Base-by-base conservation (phyloP, 306 rosid genomes). In the Vigna hirtella region DNA sequence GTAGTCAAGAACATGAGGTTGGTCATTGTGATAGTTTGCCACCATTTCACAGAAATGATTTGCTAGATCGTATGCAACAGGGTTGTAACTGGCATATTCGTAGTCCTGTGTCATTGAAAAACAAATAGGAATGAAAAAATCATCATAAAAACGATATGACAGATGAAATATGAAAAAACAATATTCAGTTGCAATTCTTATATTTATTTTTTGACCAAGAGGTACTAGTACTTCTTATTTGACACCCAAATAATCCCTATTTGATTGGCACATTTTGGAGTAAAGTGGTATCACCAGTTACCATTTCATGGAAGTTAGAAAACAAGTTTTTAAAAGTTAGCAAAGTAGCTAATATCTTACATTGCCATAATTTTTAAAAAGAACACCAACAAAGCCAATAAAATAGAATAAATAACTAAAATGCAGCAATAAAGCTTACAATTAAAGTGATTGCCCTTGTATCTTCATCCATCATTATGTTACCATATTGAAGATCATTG, bases 1-100 rank as follows among this genome's bases (percentile, higher is more conserved):
- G 51, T 89, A 95, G 90, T 95, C 97, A 67, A 95, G 85, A 42
- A 91, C 50, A 83, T 95, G 99, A 18, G 99, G 98, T 38, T 86
- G 79, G 40, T 95, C 91, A 28, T 82, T 88, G 65, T 95, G 99
- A 89, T 95, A 95, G 85, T 95, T 79, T 3, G 99, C 98, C 3
- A 70, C 91, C 99, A 95, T 93, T 86, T 95, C 99, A 78, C 97
- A 93, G 72, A 95, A 95, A 77, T 95, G 99, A 82, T 93, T 95
- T 24, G 97, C 99, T n/a, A 95, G 71, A 77, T 95, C 99, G 56
- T 86, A 95, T 0, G 96, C 96, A 22, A 91, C 72, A 28, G 99
- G 94, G 77, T 93, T 93, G 90, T 90, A 93, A 83, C 94, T 84
- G 26, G 98, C 73, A 72, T 95, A 95, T 74, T 95, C 99, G 11